Percentiles rank a stretch among this genome's conserved stretches.
Conservation (phyloP, 2,329 filamentous ascomycete species). For the Cladophialophora immunda region DNA sequence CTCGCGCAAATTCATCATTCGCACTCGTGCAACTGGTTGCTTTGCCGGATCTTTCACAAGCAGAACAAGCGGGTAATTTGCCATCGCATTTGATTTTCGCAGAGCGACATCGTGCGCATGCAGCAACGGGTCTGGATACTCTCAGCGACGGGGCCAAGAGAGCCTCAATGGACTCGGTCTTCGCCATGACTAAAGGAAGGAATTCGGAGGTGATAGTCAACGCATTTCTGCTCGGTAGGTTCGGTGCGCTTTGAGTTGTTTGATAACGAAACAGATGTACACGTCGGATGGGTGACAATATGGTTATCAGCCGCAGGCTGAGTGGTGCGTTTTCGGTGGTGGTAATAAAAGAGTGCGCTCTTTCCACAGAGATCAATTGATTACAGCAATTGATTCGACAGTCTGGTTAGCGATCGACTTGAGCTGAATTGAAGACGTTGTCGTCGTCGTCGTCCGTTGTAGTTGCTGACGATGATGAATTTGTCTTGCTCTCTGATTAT, state of each 20-base stretch:
- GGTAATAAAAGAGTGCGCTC: neutral
- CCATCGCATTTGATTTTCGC: conserved; percentile 99
- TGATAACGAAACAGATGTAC: neutral
- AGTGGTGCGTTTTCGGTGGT: neutral
- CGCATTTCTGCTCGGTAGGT: conserved; percentile 4
- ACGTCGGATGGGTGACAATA: neutral
- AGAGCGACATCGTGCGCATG: conserved; percentile 82
- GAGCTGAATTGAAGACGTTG: neutral
- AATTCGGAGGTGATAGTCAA: conserved; percentile 5
- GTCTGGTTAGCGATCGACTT: neutral
- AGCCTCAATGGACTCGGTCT: conserved; percentile 40
- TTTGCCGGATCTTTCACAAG: conserved; percentile 90
- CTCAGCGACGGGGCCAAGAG: conserved; percentile 64
- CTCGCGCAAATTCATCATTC: conserved; percentile 93
- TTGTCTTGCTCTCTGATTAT: neutral
- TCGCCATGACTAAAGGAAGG: conserved; percentile 29
- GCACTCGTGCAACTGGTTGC: conserved; percentile 89
- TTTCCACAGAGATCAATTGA: neutral
- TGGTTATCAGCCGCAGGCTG: neutral
- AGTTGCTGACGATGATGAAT: neutral
- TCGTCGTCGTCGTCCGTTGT: neutral
- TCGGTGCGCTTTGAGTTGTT: neutral
- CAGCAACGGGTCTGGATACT: conserved; percentile 80
- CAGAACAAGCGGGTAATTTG: conserved; percentile 92
- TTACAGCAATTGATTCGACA: neutral